Evolutionary conservation across 257 asterid species (phyloP).

Genomic region (Solanum paucissectum): DNA sequence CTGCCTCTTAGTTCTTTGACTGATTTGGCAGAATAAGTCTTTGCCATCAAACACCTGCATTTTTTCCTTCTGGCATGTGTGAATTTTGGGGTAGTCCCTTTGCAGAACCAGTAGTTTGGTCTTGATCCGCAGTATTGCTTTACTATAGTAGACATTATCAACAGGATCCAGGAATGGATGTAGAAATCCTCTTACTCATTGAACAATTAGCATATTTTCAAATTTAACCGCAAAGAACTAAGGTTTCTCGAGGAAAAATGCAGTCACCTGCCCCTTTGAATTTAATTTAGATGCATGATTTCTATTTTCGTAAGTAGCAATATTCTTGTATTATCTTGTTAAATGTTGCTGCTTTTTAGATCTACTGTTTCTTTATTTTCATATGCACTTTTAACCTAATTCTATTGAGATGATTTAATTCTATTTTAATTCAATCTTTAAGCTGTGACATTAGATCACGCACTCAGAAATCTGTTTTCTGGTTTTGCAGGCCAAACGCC

Average conservation of each 20-base stretch:
- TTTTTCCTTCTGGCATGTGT: background rate
- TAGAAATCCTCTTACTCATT: background rate
- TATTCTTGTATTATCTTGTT: background rate
- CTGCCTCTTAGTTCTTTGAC: background rate
- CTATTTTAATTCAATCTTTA: background rate
- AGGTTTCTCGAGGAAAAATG: background rate
- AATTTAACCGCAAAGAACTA: background rate
- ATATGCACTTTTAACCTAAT: background rate
- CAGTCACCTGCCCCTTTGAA: background rate
- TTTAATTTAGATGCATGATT: background rate
- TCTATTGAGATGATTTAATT: background rate
- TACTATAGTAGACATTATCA: background rate
- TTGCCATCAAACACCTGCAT: background rate
- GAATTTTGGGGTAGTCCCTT: background rate
- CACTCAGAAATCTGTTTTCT: constrained; percentile 2
- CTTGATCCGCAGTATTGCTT: background rate
- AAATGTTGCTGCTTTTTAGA: background rate
- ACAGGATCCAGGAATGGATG: background rate
- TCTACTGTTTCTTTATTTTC: background rate
- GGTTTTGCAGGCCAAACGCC: constrained; percentile 78
- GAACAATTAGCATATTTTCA: background rate
- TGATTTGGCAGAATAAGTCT: background rate
- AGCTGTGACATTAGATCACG: background rate
- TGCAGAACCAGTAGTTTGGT: background rate
- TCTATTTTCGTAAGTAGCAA: background rate